A percentile compares a stretch with the other conserved stretches of the same genome.
phyloP scores from a whole-genome alignment of 169 alveolate genomes.

The Plasmodium relictum region DNA sequence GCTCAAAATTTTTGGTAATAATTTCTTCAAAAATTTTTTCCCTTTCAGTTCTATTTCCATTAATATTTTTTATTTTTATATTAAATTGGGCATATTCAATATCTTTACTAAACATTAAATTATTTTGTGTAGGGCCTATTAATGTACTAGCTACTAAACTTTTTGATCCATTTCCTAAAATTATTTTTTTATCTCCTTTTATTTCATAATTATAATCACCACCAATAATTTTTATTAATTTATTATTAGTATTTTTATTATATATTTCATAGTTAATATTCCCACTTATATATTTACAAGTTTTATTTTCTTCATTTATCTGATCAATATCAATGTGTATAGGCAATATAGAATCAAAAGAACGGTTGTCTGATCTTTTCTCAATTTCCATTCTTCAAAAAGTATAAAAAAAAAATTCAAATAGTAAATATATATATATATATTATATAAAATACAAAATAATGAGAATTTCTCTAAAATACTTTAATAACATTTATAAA shows the following conservation, averaged over 20 bases:
- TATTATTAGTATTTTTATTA: constrained; percentile 47
- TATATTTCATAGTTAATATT: constrained; percentile 34
- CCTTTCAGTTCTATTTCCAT: constrained; percentile 45
- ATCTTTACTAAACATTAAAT: constrained; percentile 28
- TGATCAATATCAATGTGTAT: constrained; percentile 62
- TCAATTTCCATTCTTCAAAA: constrained; percentile 1
- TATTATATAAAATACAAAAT: too few relatives aligned
- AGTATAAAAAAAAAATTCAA: too few relatives aligned
- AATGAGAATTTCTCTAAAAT: background rate
- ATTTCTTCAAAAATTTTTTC: constrained; percentile 46
- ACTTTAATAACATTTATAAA: too few relatives aligned
- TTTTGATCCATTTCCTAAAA: constrained; percentile 54
- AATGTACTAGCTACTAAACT: constrained; percentile 37
- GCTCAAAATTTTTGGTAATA: constrained; percentile 25
- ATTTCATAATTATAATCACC: constrained; percentile 32
- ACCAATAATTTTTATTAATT: constrained; percentile 31
- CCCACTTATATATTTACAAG: constrained; percentile 60
- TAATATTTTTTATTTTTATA: constrained; percentile 44
- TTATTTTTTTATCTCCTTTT: constrained; percentile 3
- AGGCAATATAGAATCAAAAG: constrained; percentile 46
- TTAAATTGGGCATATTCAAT: constrained; percentile 23
- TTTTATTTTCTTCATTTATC: constrained; percentile 51
- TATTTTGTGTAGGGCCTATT: constrained; percentile 41
- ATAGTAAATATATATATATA: background rate
- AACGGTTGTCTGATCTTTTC: constrained; percentile 40